A percentile compares a stretch with the other conserved stretches of the same genome.
Evolutionary conservation across 495 filamentous ascomycete genomes (phyloP).

Genomic region (Daldinia grandis): DNA sequence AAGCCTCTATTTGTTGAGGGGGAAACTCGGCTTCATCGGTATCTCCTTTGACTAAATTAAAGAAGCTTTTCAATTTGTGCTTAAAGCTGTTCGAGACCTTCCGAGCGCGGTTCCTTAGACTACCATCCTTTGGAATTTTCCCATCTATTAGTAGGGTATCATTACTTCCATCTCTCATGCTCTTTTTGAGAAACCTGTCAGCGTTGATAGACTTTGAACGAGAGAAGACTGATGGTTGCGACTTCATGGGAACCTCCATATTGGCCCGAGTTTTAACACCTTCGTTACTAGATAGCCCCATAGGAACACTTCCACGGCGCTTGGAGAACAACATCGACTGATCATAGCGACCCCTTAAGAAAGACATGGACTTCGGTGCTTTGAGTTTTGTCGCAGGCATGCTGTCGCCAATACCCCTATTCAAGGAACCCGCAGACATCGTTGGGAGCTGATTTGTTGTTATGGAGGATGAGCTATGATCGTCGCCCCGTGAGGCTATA

Average conservation of each 20-base stretch:
- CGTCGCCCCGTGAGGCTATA: slow-evolving; percentile 8
- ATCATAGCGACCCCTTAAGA: slow-evolving; percentile 57
- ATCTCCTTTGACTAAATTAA: slow-evolving; percentile 57
- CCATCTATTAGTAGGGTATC: slow-evolving; percentile 36
- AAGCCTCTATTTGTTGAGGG: slow-evolving; percentile 60
- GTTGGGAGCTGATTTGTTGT: slow-evolving; percentile 46
- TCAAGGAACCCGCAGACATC: not conserved
- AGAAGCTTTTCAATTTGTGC: slow-evolving; percentile 67
- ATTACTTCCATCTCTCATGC: slow-evolving; percentile 41
- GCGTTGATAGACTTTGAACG: slow-evolving; percentile 52
- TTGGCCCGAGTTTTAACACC: slow-evolving; percentile 1
- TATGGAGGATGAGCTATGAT: slow-evolving; percentile 34
- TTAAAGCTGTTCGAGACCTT: slow-evolving; percentile 69
- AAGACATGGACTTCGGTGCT: slow-evolving; percentile 69
- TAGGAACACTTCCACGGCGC: slow-evolving; percentile 27
- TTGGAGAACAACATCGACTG: slow-evolving; percentile 29
- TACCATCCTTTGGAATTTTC: slow-evolving; percentile 42
- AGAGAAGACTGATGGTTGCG: slow-evolving; percentile 60
- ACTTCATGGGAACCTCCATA: slow-evolving; percentile 33
- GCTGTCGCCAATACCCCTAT: not conserved
- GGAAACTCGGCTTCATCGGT: slow-evolving; percentile 52
- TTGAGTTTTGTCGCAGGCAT: slow-evolving; percentile 36
- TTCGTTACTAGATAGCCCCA: slow-evolving; percentile 1
- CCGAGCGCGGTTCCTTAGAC: slow-evolving; percentile 62
- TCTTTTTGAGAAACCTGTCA: slow-evolving; percentile 56